Evolutionary conservation across 148 eudicot genomes (phyloP).

Genomic region (Heliamphora exappendiculata): DNA sequence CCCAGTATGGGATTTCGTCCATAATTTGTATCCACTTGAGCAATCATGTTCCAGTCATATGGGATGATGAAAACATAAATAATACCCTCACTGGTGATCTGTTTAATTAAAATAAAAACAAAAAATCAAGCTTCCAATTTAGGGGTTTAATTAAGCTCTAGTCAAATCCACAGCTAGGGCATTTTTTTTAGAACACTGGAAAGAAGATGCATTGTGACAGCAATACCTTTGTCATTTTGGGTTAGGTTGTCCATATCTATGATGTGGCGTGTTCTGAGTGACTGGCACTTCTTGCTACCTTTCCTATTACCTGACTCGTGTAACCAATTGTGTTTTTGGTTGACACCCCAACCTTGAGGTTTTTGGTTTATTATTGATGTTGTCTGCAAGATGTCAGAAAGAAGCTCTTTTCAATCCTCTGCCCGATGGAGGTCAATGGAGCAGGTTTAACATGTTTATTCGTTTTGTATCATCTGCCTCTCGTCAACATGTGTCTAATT

Average conservation of each 20-base stretch:
- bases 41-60: not conserved
- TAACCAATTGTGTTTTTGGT: too few species aligned
- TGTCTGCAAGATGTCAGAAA: not conserved
- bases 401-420: not conserved
- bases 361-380: not conserved
- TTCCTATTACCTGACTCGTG: not conserved
- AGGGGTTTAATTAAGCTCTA: not conserved
- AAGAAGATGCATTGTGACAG: not conserved
- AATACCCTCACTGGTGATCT: not conserved
- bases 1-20: not conserved
- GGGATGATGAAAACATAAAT: not conserved
- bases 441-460: constrained; percentile 1
- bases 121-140: not conserved
- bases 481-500: not conserved
- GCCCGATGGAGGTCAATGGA: not conserved
- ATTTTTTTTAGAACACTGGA: not conserved
- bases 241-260: not conserved
- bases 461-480: not conserved
- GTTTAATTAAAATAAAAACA: not conserved
- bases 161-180: not conserved
- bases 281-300: not conserved
- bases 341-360: not conserved
- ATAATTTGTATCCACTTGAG: not conserved
- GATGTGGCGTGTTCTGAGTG: not conserved
- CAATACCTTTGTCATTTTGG: not conserved